phyloP scores from a whole-genome alignment of 1,284 basidiomycete species.

The Neonothopanus nambi region DNA sequence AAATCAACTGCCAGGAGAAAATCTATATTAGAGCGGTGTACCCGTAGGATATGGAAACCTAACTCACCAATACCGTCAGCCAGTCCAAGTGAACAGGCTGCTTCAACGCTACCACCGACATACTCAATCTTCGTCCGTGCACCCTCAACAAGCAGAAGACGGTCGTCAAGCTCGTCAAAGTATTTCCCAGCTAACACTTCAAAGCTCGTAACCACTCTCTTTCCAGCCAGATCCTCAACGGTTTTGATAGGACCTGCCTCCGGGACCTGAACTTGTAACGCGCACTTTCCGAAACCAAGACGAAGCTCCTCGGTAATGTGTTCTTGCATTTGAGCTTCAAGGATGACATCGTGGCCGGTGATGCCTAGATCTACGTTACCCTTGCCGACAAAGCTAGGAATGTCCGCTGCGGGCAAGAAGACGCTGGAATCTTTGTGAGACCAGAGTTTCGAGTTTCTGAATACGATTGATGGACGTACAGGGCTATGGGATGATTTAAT shows the following conservation, averaged over 20 bases:
- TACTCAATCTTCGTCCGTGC: constrained; percentile 86
- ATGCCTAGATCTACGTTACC: constrained; percentile 94
- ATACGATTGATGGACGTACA: constrained; percentile 47
- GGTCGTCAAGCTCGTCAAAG: constrained; percentile 75
- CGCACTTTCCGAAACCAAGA: constrained; percentile 94
- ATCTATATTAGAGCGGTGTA: constrained; percentile 13
- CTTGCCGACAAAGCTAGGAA: constrained; percentile 98
- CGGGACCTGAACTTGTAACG: constrained; percentile 90
- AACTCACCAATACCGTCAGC: constrained; percentile 93
- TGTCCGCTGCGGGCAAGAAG: constrained; percentile 96
- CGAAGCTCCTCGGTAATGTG: constrained; percentile 82
- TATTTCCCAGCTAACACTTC: constrained; percentile 84
- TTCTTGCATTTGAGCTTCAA: constrained; percentile 81
- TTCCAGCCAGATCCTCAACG: constrained; percentile 84
- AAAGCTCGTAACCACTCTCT: constrained; percentile 93
- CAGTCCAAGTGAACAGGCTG: constrained; percentile 93
- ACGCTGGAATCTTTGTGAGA: constrained; percentile 57
- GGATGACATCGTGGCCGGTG: constrained; percentile 96
- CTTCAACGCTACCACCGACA: constrained; percentile 96
- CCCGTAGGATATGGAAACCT: background rate
- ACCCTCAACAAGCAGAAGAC: constrained; percentile 48
- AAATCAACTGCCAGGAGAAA: constrained; percentile 77
- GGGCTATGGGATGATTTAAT: constrained; percentile 90
- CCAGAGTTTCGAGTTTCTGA: background rate
- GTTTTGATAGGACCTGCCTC: constrained; percentile 71